phyloP scores from a whole-genome alignment of 2,329 filamentous ascomycete species.

The Ophiostoma angusticollis region DNA sequence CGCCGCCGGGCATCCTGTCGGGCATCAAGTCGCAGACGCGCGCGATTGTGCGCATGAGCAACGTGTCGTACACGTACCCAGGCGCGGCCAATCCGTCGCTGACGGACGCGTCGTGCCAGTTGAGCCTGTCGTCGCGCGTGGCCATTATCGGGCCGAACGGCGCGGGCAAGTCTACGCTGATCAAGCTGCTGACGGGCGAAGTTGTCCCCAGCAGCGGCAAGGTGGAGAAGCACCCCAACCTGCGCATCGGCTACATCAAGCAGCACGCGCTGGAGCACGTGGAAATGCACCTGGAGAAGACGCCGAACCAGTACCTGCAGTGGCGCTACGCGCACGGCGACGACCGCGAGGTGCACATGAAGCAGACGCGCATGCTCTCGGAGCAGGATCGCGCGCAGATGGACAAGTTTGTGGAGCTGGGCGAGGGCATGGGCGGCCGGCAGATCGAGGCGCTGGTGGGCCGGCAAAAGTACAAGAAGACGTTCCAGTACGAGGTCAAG shows the following conservation, averaged over 20 bases:
- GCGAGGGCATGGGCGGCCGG: slow-evolving; percentile 64
- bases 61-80: slow-evolving; percentile 91
- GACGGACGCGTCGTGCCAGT: slow-evolving; percentile 70
- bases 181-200: slow-evolving; percentile 93
- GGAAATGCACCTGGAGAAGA: slow-evolving; percentile 99
- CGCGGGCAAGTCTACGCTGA: slow-evolving; percentile 94
- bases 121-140: slow-evolving; percentile 80
- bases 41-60: slow-evolving; percentile 88
- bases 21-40: slow-evolving; percentile 93
- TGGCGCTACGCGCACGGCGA: slow-evolving; percentile 98
- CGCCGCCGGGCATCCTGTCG: slow-evolving; percentile 80
- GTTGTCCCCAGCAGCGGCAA: slow-evolving; percentile 69
- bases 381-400: slow-evolving; percentile 78
- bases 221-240: slow-evolving; percentile 96
- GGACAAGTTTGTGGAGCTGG: slow-evolving; percentile 76
- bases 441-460: slow-evolving; percentile 84
- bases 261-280: slow-evolving; percentile 98
- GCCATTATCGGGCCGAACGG: slow-evolving; percentile 96
- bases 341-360: slow-evolving; percentile 92
- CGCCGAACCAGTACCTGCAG: slow-evolving; percentile 95
- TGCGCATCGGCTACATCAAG: slow-evolving; percentile 99
- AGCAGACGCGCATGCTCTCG: slow-evolving; percentile 86
- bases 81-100: slow-evolving; percentile 78
- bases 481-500: slow-evolving; percentile 97
- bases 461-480: slow-evolving; percentile 98